These are phyloP conservation scores for Pseudoneurospora amorphoporcata DNA, from an alignment of 495 filamentous ascomycete species.

Conservation along the genomic window DNA sequence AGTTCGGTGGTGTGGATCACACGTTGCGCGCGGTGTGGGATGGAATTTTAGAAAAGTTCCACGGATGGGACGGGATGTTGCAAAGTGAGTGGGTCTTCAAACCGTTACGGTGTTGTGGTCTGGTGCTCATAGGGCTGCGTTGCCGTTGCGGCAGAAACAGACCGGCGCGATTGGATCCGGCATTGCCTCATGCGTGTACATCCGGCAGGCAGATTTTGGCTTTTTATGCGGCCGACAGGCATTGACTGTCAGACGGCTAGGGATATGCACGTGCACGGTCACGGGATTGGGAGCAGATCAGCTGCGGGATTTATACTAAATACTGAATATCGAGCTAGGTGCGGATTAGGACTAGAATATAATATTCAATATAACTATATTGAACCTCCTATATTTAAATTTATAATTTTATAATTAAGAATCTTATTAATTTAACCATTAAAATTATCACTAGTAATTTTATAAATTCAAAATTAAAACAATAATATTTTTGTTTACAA, in stretches of 20 bases:
- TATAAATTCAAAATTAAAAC: too few relatives aligned
- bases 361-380: too few relatives aligned
- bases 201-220: neutral
- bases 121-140: neutral
- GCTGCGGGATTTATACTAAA: too few relatives aligned
- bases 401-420: too few relatives aligned
- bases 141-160: neutral
- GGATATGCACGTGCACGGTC: too few relatives aligned
- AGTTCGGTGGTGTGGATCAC: neutral
- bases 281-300: too few relatives aligned
- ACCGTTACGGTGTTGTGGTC: neutral
- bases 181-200: neutral
- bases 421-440: too few relatives aligned
- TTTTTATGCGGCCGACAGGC: neutral
- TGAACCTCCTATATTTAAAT: too few relatives aligned
- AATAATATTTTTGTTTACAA: too few relatives aligned
- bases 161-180: neutral
- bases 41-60: neutral
- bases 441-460: too few relatives aligned
- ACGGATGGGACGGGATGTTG: neutral
- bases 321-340: too few relatives aligned
- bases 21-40: neutral
- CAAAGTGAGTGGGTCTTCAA: neutral
- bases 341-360: too few relatives aligned
- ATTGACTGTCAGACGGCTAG: neutral